Base-by-base conservation (phyloP, 202 grass and related monocot genomes). In the Zoysia matrella region DNA sequence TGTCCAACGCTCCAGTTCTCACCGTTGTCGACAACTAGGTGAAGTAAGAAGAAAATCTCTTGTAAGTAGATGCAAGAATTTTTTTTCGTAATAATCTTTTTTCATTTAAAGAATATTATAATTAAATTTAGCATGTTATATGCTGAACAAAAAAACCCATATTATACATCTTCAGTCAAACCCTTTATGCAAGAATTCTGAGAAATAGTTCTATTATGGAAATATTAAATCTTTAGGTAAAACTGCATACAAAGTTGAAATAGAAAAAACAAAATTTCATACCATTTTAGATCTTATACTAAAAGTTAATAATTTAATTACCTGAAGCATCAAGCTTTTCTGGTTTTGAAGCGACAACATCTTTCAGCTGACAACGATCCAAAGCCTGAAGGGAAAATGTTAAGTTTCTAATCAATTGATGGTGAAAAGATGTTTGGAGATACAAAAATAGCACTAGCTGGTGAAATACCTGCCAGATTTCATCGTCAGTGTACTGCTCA, bases 1-100 rank as follows among this genome's bases (percentile, higher is more conserved):
- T 99, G 92, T 49, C 96, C 96, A n/a, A 99, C 92, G 50, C 96
- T 99, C 96, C 96, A 99, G 77, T 99, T 99, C 87, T 99, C 96
- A 52, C 96, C 96, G 4, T 93, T 95, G 85, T 99, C 96, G 16
- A 90, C 93, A 83, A 99, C 96, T 99, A 74, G n/a, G 49, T 73
- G 67, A 16, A 76, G 3, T 52, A 46, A 30, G 47, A 18, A 54
- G 47, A 52, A 10, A 47, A 70, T 65, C 8, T 66, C 42, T 57
- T 57, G 49, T 82, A 58, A 11, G 30, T 82, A 58, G 9, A 1
- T 48, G 48, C 41, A 55, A 56, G 47, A 15, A 86, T 68, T 14
- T 74, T 63, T 5, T 36, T 36, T 36, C 30, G 30, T 15, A 4
- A n/a, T 8, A 18, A 60, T 8, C 46, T 11, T 48, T 3, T 63